Evolutionary conservation across 2,329 filamentous ascomycete species (phyloP).

Genomic region (Cladosporium phlei): DNA sequence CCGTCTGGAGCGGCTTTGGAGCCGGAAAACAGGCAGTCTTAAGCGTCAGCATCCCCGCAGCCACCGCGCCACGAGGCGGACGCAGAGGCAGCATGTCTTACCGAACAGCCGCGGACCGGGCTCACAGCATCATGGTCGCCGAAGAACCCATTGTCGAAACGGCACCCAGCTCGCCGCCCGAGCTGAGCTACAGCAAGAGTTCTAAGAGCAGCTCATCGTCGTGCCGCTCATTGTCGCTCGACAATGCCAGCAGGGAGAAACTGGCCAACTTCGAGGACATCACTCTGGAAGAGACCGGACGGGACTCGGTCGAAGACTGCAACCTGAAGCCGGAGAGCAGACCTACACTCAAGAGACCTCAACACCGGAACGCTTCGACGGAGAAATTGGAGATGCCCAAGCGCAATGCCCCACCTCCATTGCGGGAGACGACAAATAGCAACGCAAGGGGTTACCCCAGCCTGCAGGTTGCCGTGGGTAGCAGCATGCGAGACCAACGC

Average conservation of each 20-base stretch:
- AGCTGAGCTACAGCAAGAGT: conserved; percentile 69
- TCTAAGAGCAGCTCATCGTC: conserved; percentile 77
- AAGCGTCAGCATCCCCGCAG: conserved; percentile 17
- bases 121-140: conserved; percentile 16
- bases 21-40: conserved; percentile 14
- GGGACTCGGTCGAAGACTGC: conserved; percentile 45
- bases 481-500: conserved; percentile 31
- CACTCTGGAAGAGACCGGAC: conserved; percentile 61
- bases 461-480: conserved; percentile 37
- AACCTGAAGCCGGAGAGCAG: conserved; percentile 32
- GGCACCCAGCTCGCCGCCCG: conserved; percentile 23
- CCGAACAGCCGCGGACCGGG: conserved; percentile 12
- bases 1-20: conserved; percentile 13
- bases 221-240: conserved; percentile 69
- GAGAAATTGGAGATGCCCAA: conserved; percentile 7
- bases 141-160: conserved; percentile 20
- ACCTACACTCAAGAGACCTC: conserved; percentile 25
- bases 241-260: conserved; percentile 52
- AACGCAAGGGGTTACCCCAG: conserved; percentile 16
- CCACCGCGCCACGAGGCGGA: conserved; percentile 11
- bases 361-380: conserved; percentile 13
- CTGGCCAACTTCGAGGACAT: conserved; percentile 90
- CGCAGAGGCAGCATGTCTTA: conserved; percentile 14
- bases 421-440: conserved; percentile 1
- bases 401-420: conserved; percentile 3